Percentiles rank a stretch among this genome's conserved stretches.
Evolutionary conservation across 169 alveolate genomes (phyloP).

Genomic region (Plasmodium chabaudi): DNA sequence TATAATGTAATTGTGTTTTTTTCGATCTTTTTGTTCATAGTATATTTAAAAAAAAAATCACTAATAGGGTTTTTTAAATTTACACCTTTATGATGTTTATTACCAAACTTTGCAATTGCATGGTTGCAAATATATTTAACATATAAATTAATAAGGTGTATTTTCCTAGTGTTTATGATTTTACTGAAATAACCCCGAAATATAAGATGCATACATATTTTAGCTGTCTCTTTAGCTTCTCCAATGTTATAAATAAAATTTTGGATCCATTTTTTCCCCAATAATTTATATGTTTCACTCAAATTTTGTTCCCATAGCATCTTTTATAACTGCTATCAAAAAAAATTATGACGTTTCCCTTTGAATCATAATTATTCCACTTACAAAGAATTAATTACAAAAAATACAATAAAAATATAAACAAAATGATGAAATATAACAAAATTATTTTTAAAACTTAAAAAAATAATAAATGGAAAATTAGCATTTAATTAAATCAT

Average conservation of each 20-base stretch:
- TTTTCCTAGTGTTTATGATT: constrained; percentile 21
- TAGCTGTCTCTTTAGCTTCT: constrained; percentile 16
- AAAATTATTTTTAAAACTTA: constrained; percentile 31
- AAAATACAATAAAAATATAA: constrained; percentile 6
- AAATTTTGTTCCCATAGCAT: constrained; percentile 59
- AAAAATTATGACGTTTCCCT: constrained; percentile 5
- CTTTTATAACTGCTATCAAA: constrained; percentile 26
- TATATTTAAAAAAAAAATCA: constrained; percentile 34
- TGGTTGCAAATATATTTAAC: constrained; percentile 36
- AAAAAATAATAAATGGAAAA: background rate
- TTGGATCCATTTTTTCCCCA: constrained; percentile 35
- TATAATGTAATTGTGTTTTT: background rate
- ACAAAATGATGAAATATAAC: constrained; percentile 31
- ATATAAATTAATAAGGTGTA: constrained; percentile 22
- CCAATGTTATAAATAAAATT: constrained; percentile 9
- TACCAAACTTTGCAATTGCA: constrained; percentile 25
- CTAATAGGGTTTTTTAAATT: constrained; percentile 9
- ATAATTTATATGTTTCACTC: constrained; percentile 12
- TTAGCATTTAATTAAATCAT: constrained; percentile 6
- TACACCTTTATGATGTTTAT: constrained; percentile 19
- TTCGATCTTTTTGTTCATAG: constrained; percentile 16
- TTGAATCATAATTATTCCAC: constrained; percentile 36
- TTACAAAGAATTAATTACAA: constrained; percentile 27
- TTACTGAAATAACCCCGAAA: constrained; percentile 15
- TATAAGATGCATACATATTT: constrained; percentile 18